These are phyloP conservation scores for Vigna hirtella DNA, from an alignment of 306 rosid species.

Conservation along the genomic window DNA sequence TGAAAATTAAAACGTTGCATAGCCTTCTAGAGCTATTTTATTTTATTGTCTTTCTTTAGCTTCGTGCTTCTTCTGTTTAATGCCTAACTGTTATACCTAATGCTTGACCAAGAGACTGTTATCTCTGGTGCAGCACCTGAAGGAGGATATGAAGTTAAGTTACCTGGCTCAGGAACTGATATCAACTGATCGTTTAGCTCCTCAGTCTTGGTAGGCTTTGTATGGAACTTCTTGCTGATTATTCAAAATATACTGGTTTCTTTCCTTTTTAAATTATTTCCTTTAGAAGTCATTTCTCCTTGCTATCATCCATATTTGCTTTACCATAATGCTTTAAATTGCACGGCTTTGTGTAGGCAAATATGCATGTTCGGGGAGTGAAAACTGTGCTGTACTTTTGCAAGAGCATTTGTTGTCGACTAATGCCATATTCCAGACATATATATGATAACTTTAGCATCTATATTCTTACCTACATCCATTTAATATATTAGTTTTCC, in stretches of 20 bases:
- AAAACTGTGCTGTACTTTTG: conserved; percentile 8
- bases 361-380: background rate
- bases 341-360: background rate
- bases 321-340: conserved; percentile 11
- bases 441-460: background rate
- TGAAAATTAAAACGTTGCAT: background rate
- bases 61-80: conserved; percentile 15
- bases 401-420: conserved; percentile 23
- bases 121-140: conserved; percentile 81
- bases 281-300: background rate
- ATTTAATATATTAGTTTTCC: conserved; percentile 23
- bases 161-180: conserved; percentile 92
- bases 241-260: conserved; percentile 9
- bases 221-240: conserved; percentile 51
- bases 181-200: conserved; percentile 93
- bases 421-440: conserved; percentile 30
- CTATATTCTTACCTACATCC: conserved; percentile 17
- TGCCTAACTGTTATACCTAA: conserved; percentile 24
- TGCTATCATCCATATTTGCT: conserved; percentile 8
- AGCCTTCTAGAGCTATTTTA: background rate
- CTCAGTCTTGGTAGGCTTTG: conserved; percentile 87
- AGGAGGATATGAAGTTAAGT: conserved; percentile 98
- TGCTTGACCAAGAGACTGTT: conserved; percentile 44
- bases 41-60: conserved; percentile 24
- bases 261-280: background rate